Conservation (phyloP, 2,329 filamentous ascomycete genomes). For the Myriangium duriaei region DNA sequence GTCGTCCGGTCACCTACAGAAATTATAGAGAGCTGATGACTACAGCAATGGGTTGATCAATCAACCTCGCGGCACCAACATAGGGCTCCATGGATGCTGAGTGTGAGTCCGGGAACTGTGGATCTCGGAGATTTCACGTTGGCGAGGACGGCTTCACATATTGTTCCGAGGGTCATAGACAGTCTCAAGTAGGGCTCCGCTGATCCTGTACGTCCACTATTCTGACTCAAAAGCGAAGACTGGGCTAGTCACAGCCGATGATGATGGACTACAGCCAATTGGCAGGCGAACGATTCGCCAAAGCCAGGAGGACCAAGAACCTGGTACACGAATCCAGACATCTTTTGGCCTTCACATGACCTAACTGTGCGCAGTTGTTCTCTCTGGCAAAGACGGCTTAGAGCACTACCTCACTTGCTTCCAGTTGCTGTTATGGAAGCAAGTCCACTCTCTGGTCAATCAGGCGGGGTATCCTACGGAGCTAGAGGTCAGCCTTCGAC, state of each 20-base stretch:
- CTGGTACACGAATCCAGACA: too few species aligned
- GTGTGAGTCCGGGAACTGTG: conserved; percentile 40
- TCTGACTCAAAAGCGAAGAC: conserved; percentile 11
- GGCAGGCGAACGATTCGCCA: conserved; percentile 19
- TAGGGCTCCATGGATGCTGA: conserved; percentile 11
- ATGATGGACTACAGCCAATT: conserved; percentile 18
- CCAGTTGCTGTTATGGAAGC: conserved; percentile 73
- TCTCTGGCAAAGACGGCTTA: conserved; percentile 54
- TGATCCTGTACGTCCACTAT: too few species aligned
- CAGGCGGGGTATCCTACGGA: conserved; percentile 55
- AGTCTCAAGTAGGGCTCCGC: conserved; percentile 45
- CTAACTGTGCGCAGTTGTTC: too few species aligned
- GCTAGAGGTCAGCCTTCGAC: conserved; percentile 41
- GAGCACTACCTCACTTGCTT: conserved; percentile 73
- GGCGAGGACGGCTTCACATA: conserved; percentile 65
- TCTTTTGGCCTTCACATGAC: too few species aligned
- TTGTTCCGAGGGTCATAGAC: conserved; percentile 68
- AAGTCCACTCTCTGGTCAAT: conserved; percentile 60
- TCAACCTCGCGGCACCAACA: too few species aligned
- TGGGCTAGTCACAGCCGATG: conserved; percentile 22
- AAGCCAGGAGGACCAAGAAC: conserved; percentile 18
- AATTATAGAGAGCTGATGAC: too few species aligned
- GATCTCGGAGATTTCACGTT: conserved; percentile 55
- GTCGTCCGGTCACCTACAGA: too few species aligned
- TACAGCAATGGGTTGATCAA: too few species aligned